Evolutionary conservation across 441 rosid genomes (phyloP).

Genomic region (Adansonia grandidieri): DNA sequence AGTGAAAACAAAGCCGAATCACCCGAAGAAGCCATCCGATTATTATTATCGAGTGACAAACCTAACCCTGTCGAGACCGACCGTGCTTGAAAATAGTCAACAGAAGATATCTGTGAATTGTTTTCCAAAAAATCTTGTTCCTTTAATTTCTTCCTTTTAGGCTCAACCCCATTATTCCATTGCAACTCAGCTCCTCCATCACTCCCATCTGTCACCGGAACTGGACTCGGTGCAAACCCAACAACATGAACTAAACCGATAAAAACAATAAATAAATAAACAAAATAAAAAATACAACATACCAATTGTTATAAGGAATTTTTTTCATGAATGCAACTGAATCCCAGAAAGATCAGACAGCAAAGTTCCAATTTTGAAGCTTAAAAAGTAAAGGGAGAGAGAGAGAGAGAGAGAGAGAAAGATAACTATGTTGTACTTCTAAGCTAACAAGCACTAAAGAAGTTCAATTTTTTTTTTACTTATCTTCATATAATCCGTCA

Average conservation of each 20-base stretch:
- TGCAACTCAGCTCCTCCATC: constrained; percentile 62
- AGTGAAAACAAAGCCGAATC: constrained; percentile 70
- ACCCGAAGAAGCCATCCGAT: constrained; percentile 57
- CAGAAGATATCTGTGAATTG: constrained; percentile 73
- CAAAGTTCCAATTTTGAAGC: constrained; percentile 17
- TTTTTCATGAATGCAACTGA: neutral
- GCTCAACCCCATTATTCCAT: constrained; percentile 65
- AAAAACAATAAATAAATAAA: constrained; percentile 12
- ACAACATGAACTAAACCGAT: constrained; percentile 68
- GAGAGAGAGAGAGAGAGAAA: neutral
- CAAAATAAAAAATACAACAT: neutral
- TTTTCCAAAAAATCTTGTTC: constrained; percentile 81
- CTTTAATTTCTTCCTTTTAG: constrained; percentile 59
- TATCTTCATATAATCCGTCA: neutral
- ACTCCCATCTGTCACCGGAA: constrained; percentile 50
- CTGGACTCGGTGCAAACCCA: constrained; percentile 70
- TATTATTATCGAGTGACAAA: constrained; percentile 69
- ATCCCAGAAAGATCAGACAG: constrained; percentile 6
- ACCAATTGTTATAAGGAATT: neutral
- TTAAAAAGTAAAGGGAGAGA: neutral
- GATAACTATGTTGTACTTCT: neutral
- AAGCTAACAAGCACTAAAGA: constrained; percentile 8
- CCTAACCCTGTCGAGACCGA: constrained; percentile 91
- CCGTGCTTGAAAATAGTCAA: constrained; percentile 69
- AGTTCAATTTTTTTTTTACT: neutral